These are phyloP conservation scores for Epichloe amarillans DNA, from an alignment of 2,329 filamentous ascomycete genomes.

Conservation along the genomic window DNA sequence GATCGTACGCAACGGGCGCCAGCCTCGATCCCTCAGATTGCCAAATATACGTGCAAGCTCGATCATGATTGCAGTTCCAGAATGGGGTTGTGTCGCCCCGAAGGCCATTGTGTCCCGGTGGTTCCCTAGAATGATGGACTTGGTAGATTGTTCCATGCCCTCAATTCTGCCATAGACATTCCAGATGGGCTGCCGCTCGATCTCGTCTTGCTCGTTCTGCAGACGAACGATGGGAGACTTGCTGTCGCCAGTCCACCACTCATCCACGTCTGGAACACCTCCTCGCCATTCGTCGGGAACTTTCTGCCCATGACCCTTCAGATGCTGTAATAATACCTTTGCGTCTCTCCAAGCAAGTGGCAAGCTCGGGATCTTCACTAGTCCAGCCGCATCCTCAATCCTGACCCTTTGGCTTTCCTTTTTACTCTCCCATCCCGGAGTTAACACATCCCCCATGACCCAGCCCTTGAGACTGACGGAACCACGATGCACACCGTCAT, in stretches of 20 bases:
- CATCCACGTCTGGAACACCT: constrained; percentile 57
- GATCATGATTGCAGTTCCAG: constrained; percentile 81
- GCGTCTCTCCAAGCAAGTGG: constrained; percentile 86
- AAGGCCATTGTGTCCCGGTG: constrained; percentile 90
- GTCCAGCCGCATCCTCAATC: constrained; percentile 54
- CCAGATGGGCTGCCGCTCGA: constrained; percentile 72
- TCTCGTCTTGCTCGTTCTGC: constrained; percentile 77
- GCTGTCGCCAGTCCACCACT: constrained; percentile 75
- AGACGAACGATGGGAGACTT: constrained; percentile 68
- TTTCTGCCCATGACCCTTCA: constrained; percentile 61
- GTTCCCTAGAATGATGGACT: constrained; percentile 81
- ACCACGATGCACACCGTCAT: constrained; percentile 70
- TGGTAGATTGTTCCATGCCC: constrained; percentile 71
- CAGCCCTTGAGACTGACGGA: constrained; percentile 69
- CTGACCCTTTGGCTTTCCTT: constrained; percentile 51
- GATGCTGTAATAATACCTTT: constrained; percentile 58
- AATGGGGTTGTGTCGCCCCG: constrained; percentile 73
- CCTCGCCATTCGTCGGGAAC: constrained; percentile 62
- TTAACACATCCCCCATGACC: constrained; percentile 83
- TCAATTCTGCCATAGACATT: constrained; percentile 77
- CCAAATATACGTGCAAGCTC: constrained; percentile 81
- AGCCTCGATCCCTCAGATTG: constrained; percentile 61
- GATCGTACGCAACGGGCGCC: constrained; percentile 86
- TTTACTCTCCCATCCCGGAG: constrained; percentile 72
- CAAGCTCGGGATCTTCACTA: constrained; percentile 77